Evolutionary conservation across 2,329 filamentous ascomycete genomes (phyloP).

Genomic region (Fusarium setosum): DNA sequence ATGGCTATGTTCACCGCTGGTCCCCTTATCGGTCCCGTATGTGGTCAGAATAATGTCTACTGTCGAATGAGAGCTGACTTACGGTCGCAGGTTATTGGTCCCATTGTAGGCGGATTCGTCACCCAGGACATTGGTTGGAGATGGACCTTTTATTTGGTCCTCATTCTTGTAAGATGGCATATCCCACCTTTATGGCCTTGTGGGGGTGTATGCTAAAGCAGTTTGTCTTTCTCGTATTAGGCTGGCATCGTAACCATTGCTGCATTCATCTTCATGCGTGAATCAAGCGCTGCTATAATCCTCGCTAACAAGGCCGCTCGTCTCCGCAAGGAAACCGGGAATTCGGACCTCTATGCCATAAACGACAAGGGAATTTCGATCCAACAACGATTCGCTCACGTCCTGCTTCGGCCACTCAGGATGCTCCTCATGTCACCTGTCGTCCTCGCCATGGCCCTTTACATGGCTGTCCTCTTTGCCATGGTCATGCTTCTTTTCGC

Average conservation of each 20-base stretch:
- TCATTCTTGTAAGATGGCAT: background rate
- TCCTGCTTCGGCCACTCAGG: background rate
- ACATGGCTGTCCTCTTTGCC: slow-evolving; percentile 50
- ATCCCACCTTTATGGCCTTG: too few relatives aligned
- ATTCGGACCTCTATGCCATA: too few relatives aligned
- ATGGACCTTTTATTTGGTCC: slow-evolving; percentile 5
- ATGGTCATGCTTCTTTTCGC: slow-evolving; percentile 50
- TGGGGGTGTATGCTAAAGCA: too few relatives aligned
- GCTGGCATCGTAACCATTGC: background rate
- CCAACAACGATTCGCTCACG: background rate
- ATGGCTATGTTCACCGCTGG: slow-evolving; percentile 5
- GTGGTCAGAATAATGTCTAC: too few relatives aligned
- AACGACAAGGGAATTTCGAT: too few relatives aligned
- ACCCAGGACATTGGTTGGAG: slow-evolving; percentile 2
- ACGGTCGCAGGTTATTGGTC: background rate
- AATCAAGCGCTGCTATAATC: background rate
- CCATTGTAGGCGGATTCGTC: slow-evolving; percentile 3
- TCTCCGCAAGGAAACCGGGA: background rate
- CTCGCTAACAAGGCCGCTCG: background rate
- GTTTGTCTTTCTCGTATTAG: too few relatives aligned
- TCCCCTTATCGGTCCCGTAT: background rate
- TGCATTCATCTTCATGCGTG: background rate
- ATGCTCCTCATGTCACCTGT: background rate
- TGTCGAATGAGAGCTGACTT: background rate
- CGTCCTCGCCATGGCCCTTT: slow-evolving; percentile 34